Base-by-base conservation (phyloP, 257 asterid species). In the Solanum ossicruentum region DNA sequence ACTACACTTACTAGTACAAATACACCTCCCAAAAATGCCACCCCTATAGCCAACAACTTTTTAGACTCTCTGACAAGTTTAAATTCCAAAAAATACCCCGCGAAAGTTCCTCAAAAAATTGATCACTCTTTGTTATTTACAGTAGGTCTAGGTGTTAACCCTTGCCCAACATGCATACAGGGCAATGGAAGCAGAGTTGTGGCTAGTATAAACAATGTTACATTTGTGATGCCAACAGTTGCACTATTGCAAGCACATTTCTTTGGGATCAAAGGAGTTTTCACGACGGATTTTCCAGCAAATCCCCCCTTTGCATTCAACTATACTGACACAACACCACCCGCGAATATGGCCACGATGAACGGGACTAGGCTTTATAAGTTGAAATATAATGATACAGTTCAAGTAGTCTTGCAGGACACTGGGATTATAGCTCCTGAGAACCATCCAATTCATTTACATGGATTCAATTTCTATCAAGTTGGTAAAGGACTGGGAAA, bases 401-500 rank as follows among this genome's bases (percentile, higher is more conserved):
- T 96, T 17, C 94, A 96, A 85, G 89, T 95, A 78, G 95, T 96
- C 65, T 56, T 96, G 86, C 99, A 96, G 55, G 99, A 93, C 61
- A 96, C 98, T 4, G 97, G 97, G 3, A 91, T 95, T 0, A 84
- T 96, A 43, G 90, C 95, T 6, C 95, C 97, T 5, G 99, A 96
- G 85, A 96, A 89, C 71, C 99, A 95, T 80, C 99, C 99, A 1
- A 23, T 95, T 23, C 99, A 96, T 91, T 88, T 96, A 54, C 99
- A 96, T 75, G 99, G 99, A 7, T 96, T 93, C 88, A 96, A 96
- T 80, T 96, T 96, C 89, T 95, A 89, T 47, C 95, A 85, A 1
- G 93, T 96, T 10, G 99, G 99, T 0, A 90, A 72, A 28, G 99
- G 99, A 8, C n/a, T 91, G 6, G 99, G 99, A 7, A 95, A 95